phyloP scores from a whole-genome alignment of 2,329 filamentous ascomycete genomes.

The Colletotrichum camelliae region DNA sequence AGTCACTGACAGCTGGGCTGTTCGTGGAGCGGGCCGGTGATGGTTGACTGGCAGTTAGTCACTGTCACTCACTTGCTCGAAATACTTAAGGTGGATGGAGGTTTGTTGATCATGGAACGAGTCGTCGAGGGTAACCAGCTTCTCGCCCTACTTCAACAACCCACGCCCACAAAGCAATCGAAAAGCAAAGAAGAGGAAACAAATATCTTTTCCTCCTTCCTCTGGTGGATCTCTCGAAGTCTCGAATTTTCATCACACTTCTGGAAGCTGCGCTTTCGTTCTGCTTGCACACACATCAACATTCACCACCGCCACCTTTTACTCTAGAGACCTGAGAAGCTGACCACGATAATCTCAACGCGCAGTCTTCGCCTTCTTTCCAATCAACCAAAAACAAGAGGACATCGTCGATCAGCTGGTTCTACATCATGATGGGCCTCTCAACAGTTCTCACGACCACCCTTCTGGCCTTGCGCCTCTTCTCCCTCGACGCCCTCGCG shows the following conservation, averaged over 20 bases:
- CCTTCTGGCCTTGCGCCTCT: slow-evolving; percentile 49
- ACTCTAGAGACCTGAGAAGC: background rate
- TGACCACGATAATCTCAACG: background rate
- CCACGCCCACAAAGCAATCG: background rate
- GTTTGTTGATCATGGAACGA: background rate
- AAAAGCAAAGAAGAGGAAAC: background rate
- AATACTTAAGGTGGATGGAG: slow-evolving; percentile 1
- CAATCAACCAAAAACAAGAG: slow-evolving; percentile 1
- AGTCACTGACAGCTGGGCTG: slow-evolving; percentile 5
- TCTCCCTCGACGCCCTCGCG: slow-evolving; percentile 37
- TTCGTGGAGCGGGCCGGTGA: slow-evolving; percentile 8
- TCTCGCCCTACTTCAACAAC: background rate
- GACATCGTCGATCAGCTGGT: slow-evolving; percentile 33
- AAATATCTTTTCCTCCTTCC: background rate
- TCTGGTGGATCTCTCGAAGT: background rate
- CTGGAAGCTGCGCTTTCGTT: background rate
- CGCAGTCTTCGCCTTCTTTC: slow-evolving; percentile 1
- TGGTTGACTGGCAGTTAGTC: slow-evolving; percentile 3
- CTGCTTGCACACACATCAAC: background rate
- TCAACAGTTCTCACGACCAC: slow-evolving; percentile 45
- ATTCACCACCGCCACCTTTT: background rate
- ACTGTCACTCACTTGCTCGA: slow-evolving; percentile 2
- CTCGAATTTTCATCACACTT: slow-evolving; percentile 10
- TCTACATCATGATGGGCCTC: slow-evolving; percentile 49
- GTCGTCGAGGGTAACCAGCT: background rate